These are phyloP conservation scores for Botrytis paeoniae DNA, from an alignment of 2,329 filamentous ascomycete genomes.

Conservation along the genomic window DNA sequence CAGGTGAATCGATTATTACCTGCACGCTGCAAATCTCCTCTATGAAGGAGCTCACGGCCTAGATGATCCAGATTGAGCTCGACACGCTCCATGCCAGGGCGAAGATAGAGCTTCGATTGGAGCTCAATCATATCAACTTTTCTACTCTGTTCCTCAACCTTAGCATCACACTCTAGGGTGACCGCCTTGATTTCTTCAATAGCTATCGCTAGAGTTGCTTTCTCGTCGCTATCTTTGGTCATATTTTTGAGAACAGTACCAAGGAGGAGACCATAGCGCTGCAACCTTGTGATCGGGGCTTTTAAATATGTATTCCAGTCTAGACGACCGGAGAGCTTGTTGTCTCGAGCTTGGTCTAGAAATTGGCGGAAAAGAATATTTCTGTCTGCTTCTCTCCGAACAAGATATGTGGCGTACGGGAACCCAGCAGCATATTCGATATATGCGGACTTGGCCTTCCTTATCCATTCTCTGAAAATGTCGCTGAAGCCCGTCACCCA, in stretches of 20 bases:
- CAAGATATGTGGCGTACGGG: constrained; percentile 75
- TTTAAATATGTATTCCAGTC: constrained; percentile 96
- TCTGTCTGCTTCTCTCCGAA: constrained; percentile 78
- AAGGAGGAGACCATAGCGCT: constrained; percentile 83
- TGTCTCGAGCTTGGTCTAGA: constrained; percentile 72
- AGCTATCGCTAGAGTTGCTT: constrained; percentile 75
- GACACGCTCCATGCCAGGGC: constrained; percentile 84
- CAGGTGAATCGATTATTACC: constrained; percentile 87
- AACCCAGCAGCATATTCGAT: constrained; percentile 89
- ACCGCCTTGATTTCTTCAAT: constrained; percentile 90
- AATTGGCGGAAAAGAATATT: constrained; percentile 88
- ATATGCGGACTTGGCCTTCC: constrained; percentile 85
- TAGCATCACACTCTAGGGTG: constrained; percentile 84
- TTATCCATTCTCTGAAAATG: constrained; percentile 96
- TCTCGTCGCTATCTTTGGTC: constrained; percentile 81
- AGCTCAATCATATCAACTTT: constrained; percentile 87
- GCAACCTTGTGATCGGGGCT: constrained; percentile 85
- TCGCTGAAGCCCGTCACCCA: constrained; percentile 95
- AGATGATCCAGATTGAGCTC: constrained; percentile 88
- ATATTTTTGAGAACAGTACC: constrained; percentile 82
- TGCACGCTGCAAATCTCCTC: constrained; percentile 85
- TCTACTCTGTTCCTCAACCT: constrained; percentile 88
- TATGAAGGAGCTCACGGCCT: constrained; percentile 83
- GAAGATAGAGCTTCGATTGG: constrained; percentile 75
- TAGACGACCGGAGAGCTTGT: constrained; percentile 77